These are phyloP conservation scores for Penicillium lividum DNA, from an alignment of 495 filamentous ascomycete genomes.

Conservation along the genomic window DNA sequence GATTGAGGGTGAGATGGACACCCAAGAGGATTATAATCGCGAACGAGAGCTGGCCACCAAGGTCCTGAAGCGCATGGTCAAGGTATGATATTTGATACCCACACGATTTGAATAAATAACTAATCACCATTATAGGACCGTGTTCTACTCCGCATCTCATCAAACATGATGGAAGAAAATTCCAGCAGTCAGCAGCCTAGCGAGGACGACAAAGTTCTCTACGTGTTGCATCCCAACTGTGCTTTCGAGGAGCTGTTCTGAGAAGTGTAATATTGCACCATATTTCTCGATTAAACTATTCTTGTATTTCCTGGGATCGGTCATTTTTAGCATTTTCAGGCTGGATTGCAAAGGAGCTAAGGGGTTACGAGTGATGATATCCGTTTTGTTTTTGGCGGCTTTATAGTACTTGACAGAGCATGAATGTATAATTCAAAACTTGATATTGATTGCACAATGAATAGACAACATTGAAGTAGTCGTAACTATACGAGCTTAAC, in stretches of 20 bases:
- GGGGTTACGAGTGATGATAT: conserved; percentile 39
- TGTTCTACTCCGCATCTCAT: conserved; percentile 86
- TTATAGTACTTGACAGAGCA: conserved; percentile 18
- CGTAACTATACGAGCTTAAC: no score
- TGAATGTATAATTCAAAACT: conserved; percentile 19
- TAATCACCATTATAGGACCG: conserved; percentile 65
- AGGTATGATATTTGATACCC: conserved; percentile 58
- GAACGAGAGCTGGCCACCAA: conserved; percentile 80
- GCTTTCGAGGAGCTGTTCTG: conserved; percentile 69
- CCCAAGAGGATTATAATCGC: conserved; percentile 72
- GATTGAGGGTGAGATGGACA: conserved; percentile 79
- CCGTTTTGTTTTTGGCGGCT: conserved; percentile 21
- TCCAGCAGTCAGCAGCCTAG: conserved; percentile 45
- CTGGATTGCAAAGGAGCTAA: conserved; percentile 29
- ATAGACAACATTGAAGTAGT: background rate
- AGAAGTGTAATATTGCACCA: background rate
- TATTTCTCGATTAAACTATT: conserved; percentile 6
- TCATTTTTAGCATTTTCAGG: conserved; percentile 30
- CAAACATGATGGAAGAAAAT: conserved; percentile 65
- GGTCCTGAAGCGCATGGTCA: conserved; percentile 94
- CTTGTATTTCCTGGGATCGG: conserved; percentile 19
- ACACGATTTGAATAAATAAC: conserved; percentile 1
- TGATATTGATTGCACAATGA: background rate
- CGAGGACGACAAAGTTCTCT: conserved; percentile 61
- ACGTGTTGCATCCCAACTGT: conserved; percentile 94